Conservation (phyloP, 2,329 filamentous ascomycete species). For the Aureobasidium zeae region DNA sequence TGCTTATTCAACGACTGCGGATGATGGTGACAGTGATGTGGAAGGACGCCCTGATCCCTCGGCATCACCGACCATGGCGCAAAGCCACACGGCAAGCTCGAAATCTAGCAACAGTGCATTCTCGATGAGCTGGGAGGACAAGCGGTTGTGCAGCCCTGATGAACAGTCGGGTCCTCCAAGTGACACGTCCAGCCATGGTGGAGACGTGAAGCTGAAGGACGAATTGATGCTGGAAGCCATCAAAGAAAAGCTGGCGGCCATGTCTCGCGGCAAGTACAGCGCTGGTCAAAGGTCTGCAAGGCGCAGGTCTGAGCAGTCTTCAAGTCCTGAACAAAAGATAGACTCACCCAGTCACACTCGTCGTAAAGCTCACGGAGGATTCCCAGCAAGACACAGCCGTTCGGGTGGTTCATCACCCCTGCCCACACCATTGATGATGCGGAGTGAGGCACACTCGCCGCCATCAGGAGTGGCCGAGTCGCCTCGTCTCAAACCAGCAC, state of each 20-base stretch:
- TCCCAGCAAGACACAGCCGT: neutral
- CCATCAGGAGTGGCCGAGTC: neutral
- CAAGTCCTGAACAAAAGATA: constrained; percentile 1
- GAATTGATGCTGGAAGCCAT: constrained; percentile 1
- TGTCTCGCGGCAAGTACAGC: neutral
- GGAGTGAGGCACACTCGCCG: neutral
- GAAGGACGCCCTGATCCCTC: constrained; percentile 2
- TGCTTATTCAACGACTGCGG: neutral
- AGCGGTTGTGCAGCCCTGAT: neutral
- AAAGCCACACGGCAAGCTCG: neutral
- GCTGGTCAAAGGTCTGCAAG: neutral
- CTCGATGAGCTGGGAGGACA: constrained; percentile 1
- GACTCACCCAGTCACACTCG: neutral
- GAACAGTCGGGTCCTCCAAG: neutral
- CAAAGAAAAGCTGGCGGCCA: constrained; percentile 2
- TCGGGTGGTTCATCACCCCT: neutral
- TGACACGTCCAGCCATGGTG: neutral
- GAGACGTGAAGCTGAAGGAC: neutral
- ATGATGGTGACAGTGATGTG: constrained; percentile 16
- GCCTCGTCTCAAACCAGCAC: constrained; percentile 1
- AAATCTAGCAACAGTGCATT: neutral
- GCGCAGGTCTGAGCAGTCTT: neutral
- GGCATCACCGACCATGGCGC: neutral
- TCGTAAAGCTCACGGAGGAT: neutral
- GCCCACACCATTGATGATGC: too few species aligned